Percentiles rank a stretch among this genome's conserved stretches.
phyloP scores from a whole-genome alignment of 108 stramenopile genomes.

The Nannochloropsis salina region DNA sequence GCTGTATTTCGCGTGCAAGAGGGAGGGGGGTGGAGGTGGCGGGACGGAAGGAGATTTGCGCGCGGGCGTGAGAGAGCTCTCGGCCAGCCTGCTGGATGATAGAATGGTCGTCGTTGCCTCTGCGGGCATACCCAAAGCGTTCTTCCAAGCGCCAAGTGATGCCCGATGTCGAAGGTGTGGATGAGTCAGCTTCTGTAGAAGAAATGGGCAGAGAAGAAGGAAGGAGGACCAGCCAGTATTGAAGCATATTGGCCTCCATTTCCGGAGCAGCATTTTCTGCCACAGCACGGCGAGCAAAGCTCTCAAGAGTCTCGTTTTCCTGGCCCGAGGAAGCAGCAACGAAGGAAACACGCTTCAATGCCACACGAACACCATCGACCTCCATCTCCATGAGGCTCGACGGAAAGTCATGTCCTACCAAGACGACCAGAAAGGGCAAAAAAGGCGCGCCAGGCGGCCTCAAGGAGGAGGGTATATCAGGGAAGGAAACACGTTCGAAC shows the following conservation, averaged over 20 bases:
- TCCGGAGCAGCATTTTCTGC: not conserved
- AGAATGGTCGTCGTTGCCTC: not conserved
- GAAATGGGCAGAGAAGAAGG: not conserved
- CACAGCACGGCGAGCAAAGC: not conserved
- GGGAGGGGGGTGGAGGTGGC: not conserved
- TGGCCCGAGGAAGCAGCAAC: too few relatives aligned
- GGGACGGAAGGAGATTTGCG: not conserved
- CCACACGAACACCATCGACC: not conserved
- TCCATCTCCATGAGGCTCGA: not conserved
- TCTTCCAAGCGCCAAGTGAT: not conserved
- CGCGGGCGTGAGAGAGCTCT: not conserved
- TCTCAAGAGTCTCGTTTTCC: too few relatives aligned
- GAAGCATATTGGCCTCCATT: not conserved
- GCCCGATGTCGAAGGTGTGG: not conserved
- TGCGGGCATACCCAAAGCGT: not conserved
- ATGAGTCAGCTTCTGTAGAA: not conserved
- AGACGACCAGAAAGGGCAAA: not conserved
- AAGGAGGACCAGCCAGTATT: not conserved
- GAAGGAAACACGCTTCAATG: not conserved
- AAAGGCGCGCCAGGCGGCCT: not conserved
- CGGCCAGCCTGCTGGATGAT: not conserved
- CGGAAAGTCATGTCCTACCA: not conserved
- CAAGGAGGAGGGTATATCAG: not conserved
- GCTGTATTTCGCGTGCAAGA: not conserved
- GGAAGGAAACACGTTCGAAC: not conserved